Evolutionary conservation across 2,329 filamentous ascomycete genomes (phyloP).

Genomic region (Fusarium incarnatum): DNA sequence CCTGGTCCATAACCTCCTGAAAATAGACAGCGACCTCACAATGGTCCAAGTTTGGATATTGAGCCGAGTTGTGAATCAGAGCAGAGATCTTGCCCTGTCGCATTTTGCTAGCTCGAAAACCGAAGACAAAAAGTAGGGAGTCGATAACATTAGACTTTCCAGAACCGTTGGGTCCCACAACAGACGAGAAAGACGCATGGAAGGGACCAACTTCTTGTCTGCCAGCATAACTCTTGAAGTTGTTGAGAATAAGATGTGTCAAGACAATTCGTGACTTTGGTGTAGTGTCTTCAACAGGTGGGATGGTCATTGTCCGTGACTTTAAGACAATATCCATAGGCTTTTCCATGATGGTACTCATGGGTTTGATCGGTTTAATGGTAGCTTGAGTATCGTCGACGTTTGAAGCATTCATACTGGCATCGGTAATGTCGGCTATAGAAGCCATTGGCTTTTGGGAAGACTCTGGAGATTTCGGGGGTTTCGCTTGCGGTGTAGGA

Average conservation of each 20-base stretch:
- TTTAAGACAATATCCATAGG: conserved; percentile 96
- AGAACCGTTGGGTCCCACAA: conserved; percentile 97
- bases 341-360: conserved; percentile 82
- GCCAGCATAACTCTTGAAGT: conserved; percentile 99
- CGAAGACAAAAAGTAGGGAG: conserved; percentile 97
- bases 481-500: conserved; percentile 65
- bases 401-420: conserved; percentile 65
- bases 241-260: conserved; percentile 89
- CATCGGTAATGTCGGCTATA: conserved; percentile 78
- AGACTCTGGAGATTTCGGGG: conserved; percentile 70
- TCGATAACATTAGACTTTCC: conserved; percentile 99
- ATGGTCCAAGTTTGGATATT: conserved; percentile 83
- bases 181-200: conserved; percentile 95
- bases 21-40: conserved; percentile 99
- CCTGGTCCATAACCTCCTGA: conserved; percentile 90
- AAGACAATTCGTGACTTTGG: conserved; percentile 92
- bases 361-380: conserved; percentile 78
- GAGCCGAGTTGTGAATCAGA: conserved; percentile 95
- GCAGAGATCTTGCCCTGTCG: conserved; percentile 98
- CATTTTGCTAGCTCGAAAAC: conserved; percentile 99
- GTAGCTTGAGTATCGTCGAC: conserved; percentile 53
- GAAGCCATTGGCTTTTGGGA: conserved; percentile 66
- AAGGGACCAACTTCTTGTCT: conserved; percentile 96
- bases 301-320: conserved; percentile 76
- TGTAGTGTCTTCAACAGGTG: conserved; percentile 77